Conservation (phyloP, 2,329 filamentous ascomycete genomes). For the Aspergillus cejpii region DNA sequence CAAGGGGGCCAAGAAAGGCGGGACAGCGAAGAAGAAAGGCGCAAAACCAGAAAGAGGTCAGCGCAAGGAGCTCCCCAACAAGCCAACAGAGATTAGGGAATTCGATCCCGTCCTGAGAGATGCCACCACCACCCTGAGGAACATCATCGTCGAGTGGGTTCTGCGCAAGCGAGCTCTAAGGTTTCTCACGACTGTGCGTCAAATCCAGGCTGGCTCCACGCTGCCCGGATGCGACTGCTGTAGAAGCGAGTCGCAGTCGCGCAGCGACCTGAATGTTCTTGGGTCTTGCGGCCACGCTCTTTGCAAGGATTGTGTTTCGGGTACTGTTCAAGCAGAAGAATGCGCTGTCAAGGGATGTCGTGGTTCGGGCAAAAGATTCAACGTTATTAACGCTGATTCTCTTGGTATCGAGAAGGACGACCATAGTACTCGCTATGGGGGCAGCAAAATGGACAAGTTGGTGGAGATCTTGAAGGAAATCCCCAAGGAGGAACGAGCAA, state of each 20-base stretch:
- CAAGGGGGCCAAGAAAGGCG: neutral
- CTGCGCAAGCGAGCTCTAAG: slow-evolving; percentile 20
- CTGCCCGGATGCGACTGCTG: slow-evolving; percentile 32
- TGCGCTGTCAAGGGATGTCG: slow-evolving; percentile 41
- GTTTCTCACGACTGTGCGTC: slow-evolving; percentile 18
- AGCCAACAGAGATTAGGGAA: slow-evolving; percentile 11
- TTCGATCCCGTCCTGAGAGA: slow-evolving; percentile 17
- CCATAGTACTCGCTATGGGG: slow-evolving; percentile 25
- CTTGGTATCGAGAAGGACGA: slow-evolving; percentile 30
- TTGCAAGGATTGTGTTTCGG: slow-evolving; percentile 40
- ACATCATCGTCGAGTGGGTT: slow-evolving; percentile 20
- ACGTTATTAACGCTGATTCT: slow-evolving; percentile 37
- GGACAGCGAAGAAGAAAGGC: neutral
- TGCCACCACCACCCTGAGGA: slow-evolving; percentile 15
- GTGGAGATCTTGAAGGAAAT: slow-evolving; percentile 42
- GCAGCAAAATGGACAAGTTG: slow-evolving; percentile 46
- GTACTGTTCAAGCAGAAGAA: slow-evolving; percentile 21
- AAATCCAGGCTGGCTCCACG: slow-evolving; percentile 12
- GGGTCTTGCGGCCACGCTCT: slow-evolving; percentile 48
- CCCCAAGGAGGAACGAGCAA: slow-evolving; percentile 43
- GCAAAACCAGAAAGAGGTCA: neutral
- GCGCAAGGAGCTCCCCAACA: slow-evolving; percentile 5
- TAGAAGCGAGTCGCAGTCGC: slow-evolving; percentile 17
- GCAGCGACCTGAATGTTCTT: slow-evolving; percentile 37
- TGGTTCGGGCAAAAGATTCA: slow-evolving; percentile 32